Percentiles rank a stretch among this genome's conserved stretches.
Conservation (phyloP, 768 basidiomycete species). For the Epithele typhae region DNA sequence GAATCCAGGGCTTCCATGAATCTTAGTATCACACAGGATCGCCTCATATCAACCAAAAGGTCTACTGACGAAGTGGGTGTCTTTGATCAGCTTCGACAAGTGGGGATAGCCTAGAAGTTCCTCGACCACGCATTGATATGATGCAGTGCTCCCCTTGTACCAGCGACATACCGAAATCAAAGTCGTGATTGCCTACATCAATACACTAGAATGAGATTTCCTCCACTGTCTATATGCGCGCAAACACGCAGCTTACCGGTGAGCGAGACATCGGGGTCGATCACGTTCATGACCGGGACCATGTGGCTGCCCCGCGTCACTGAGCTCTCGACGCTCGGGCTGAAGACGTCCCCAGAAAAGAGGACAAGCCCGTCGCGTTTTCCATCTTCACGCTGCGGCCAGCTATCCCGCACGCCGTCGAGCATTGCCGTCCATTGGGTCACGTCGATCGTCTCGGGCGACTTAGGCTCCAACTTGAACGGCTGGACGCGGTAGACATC, state of each 20-base stretch:
- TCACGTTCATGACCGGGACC: slow-evolving; percentile 83
- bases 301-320: slow-evolving; percentile 90
- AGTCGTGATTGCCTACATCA: slow-evolving; percentile 80
- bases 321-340: slow-evolving; percentile 81
- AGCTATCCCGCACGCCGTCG: slow-evolving; percentile 54
- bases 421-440: slow-evolving; percentile 80
- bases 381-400: slow-evolving; percentile 46
- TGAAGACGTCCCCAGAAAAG: slow-evolving; percentile 89
- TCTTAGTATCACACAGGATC: slow-evolving; percentile 6
- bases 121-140: too few species aligned
- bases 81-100: slow-evolving; percentile 60
- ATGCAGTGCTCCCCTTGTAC: too few species aligned
- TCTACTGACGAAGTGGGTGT: slow-evolving; percentile 65
- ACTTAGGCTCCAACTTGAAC: slow-evolving; percentile 56
- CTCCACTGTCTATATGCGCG: too few species aligned
- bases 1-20: slow-evolving; percentile 68
- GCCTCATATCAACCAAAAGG: not conserved
- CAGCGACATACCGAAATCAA: slow-evolving; percentile 82
- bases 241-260: slow-evolving; percentile 64
- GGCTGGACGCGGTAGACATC: slow-evolving; percentile 80
- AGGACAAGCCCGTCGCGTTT: slow-evolving; percentile 69
- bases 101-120: slow-evolving; percentile 53
- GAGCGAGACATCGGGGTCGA: slow-evolving; percentile 75
- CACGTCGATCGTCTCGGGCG: slow-evolving; percentile 72
- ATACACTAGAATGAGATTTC: too few species aligned